phyloP scores from a whole-genome alignment of 495 filamentous ascomycete genomes.

The Letharia lupina region DNA sequence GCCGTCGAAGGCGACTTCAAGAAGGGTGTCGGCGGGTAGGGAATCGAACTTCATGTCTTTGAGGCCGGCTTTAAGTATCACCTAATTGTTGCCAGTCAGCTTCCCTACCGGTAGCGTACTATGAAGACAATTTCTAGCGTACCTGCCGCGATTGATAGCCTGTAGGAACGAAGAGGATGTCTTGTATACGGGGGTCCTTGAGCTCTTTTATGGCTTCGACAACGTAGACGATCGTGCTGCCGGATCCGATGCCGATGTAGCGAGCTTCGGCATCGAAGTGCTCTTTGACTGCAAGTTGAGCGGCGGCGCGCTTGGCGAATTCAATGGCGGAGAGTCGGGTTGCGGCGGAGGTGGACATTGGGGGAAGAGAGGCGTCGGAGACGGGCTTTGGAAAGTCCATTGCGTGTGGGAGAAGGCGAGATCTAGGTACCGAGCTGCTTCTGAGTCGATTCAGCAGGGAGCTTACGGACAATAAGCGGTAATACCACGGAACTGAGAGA shows the following conservation, averaged over 20 bases:
- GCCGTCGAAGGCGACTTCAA: conserved; percentile 88
- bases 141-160: conserved; percentile 69
- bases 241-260: conserved; percentile 87
- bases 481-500: background rate
- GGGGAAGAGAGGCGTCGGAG: conserved; percentile 11
- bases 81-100: conserved; percentile 28
- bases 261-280: conserved; percentile 65
- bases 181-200: conserved; percentile 45
- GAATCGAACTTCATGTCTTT: conserved; percentile 66
- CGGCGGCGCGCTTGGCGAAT: conserved; percentile 74
- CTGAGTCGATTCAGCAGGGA: conserved; percentile 2
- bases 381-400: conserved; percentile 20
- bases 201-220: conserved; percentile 84
- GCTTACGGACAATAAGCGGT: background rate
- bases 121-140: conserved; percentile 16
- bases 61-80: conserved; percentile 71
- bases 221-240: conserved; percentile 89
- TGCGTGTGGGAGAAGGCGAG: conserved; percentile 16
- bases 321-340: conserved; percentile 48
- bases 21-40: conserved; percentile 48
- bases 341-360: conserved; percentile 25
- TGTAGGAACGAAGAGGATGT: conserved; percentile 79
- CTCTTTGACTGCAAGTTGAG: conserved; percentile 71
- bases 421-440: background rate
- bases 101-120: background rate